Conservation (phyloP, 2,329 filamentous ascomycete species). For the Diaporthe longicolla region DNA sequence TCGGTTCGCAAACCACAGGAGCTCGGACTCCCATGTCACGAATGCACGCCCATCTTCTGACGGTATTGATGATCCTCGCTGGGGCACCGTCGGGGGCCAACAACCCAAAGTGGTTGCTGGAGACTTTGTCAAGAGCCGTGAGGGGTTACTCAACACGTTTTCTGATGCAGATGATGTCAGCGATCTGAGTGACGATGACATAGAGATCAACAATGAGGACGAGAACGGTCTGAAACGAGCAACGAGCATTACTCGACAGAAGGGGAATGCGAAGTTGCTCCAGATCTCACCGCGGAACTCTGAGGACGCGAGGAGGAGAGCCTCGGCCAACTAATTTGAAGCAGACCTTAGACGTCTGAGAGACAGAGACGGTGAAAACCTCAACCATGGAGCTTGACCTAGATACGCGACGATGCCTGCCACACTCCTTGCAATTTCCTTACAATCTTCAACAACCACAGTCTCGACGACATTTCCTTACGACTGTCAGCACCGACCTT, state of each 20-base stretch:
- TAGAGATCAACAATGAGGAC: conserved; percentile 49
- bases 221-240: conserved; percentile 70
- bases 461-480: conserved; percentile 44
- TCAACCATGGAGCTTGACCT: conserved; percentile 36
- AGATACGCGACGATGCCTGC: conserved; percentile 39
- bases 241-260: conserved; percentile 78
- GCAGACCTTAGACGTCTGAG: conserved; percentile 21
- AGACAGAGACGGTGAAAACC: conserved; percentile 17
- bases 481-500: conserved; percentile 46
- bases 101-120: conserved; percentile 69
- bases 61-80: conserved; percentile 65
- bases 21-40: conserved; percentile 46
- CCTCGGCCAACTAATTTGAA: conserved; percentile 41
- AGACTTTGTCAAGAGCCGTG: conserved; percentile 65
- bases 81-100: conserved; percentile 66
- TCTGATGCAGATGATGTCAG: conserved; percentile 52
- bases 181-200: conserved; percentile 44
- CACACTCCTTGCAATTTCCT: conserved; percentile 40
- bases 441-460: conserved; percentile 34
- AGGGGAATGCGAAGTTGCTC: conserved; percentile 82
- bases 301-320: conserved; percentile 61
- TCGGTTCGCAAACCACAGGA: conserved; percentile 57
- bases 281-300: conserved; percentile 73
- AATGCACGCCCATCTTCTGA: conserved; percentile 70
- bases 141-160: conserved; percentile 64